Percentiles rank a stretch among this genome's conserved stretches.
Conservation (phyloP, 2,329 filamentous ascomycete species). For the Myrmaecium sp. region DNA sequence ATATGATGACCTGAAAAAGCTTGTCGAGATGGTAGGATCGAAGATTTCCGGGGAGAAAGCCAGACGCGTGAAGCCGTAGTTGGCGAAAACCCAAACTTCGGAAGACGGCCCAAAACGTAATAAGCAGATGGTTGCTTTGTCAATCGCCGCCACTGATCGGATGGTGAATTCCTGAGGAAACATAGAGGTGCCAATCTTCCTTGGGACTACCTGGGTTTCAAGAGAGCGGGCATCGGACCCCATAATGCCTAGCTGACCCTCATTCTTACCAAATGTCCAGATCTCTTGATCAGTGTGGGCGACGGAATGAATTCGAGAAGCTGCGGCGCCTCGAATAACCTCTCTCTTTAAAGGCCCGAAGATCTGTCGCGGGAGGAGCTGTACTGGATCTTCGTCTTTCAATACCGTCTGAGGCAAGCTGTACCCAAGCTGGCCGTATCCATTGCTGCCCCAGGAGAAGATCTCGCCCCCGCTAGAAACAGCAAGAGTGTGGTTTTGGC, state of each 20-base stretch:
- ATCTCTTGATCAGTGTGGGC: slow-evolving; percentile 66
- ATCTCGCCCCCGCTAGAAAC: slow-evolving; percentile 75
- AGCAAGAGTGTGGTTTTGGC: slow-evolving; percentile 81
- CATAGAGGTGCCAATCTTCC: slow-evolving; percentile 75
- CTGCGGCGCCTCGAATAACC: slow-evolving; percentile 61
- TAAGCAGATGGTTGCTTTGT: slow-evolving; percentile 72
- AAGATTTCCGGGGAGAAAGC: slow-evolving; percentile 65
- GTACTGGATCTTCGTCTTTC: slow-evolving; percentile 70
- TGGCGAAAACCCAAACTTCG: slow-evolving; percentile 85
- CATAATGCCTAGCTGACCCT: slow-evolving; percentile 83
- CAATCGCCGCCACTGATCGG: slow-evolving; percentile 68
- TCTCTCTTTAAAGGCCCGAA: slow-evolving; percentile 88
- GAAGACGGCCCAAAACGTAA: slow-evolving; percentile 77
- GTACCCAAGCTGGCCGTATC: slow-evolving; percentile 74
- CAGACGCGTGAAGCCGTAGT: slow-evolving; percentile 87
- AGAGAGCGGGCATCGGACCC: slow-evolving; percentile 88
- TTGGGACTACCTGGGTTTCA: slow-evolving; percentile 63
- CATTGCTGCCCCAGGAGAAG: slow-evolving; percentile 89
- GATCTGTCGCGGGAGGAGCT: slow-evolving; percentile 66
- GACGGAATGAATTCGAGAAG: slow-evolving; percentile 82
- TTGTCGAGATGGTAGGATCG: too few species aligned
- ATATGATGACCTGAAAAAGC: slow-evolving; percentile 49
- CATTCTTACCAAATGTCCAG: slow-evolving; percentile 90
- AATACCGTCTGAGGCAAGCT: slow-evolving; percentile 47
- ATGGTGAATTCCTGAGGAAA: too few species aligned